Percentiles rank a stretch among this genome's conserved stretches.
These are phyloP conservation scores for Lentinula sp. DNA, from an alignment of 768 basidiomycete species.

Conservation along the genomic window DNA sequence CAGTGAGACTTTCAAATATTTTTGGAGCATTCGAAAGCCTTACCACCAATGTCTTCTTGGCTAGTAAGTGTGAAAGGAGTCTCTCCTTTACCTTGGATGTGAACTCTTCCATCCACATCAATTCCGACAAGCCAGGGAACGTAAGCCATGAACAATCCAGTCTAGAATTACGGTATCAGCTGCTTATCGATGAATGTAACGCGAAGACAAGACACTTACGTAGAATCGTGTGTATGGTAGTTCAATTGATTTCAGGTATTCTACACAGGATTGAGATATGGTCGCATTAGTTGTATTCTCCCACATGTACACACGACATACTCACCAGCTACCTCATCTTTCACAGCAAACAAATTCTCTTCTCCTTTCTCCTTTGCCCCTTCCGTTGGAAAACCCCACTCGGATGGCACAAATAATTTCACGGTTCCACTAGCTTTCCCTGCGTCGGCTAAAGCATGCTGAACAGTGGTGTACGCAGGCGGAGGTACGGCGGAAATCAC, in stretches of 20 bases:
- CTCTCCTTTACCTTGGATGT: constrained; percentile 24
- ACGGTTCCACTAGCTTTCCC: constrained; percentile 26
- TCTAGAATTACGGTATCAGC: constrained; percentile 27
- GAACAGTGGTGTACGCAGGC: constrained; percentile 13
- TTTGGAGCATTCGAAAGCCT: neutral
- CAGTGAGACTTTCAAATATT: neutral
- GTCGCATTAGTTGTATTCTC: neutral
- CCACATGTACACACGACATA: neutral
- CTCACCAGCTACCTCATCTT: constrained; percentile 22
- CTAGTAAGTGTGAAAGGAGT: constrained; percentile 20
- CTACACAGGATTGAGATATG: constrained; percentile 9
- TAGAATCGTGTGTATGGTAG: constrained; percentile 25
- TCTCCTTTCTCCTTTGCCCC: constrained; percentile 20
- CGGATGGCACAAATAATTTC: constrained; percentile 31
- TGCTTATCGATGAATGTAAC: neutral
- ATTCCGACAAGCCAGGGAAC: constrained; percentile 20
- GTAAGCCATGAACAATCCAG: constrained; percentile 9
- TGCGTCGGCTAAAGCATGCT: constrained; percentile 25
- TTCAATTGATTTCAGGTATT: constrained; percentile 20
- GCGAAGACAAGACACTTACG: constrained; percentile 12
- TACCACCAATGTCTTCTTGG: constrained; percentile 27
- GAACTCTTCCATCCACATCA: constrained; percentile 18
- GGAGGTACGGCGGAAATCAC: constrained; percentile 25
- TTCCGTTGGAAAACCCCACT: constrained; percentile 28
- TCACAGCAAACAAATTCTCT: constrained; percentile 11